Evolutionary conservation across 2,329 filamentous ascomycete genomes (phyloP).

Genomic region (Emydomyces testavorans): DNA sequence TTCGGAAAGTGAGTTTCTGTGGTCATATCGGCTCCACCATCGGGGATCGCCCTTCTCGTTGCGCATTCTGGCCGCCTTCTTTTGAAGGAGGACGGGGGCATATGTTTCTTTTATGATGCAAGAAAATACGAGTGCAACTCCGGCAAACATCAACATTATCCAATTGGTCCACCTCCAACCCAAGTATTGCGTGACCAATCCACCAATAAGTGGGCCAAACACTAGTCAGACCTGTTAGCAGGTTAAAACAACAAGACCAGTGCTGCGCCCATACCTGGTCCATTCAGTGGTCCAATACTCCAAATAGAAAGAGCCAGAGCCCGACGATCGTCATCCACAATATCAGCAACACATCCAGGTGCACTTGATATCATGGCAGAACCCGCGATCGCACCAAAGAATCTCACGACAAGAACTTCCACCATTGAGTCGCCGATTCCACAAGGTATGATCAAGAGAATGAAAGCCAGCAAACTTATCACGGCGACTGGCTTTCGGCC

Average conservation of each 20-base stretch:
- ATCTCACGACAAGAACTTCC: slow-evolving; percentile 59
- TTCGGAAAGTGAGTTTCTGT: slow-evolving; percentile 51
- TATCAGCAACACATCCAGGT: slow-evolving; percentile 71
- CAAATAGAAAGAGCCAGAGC: slow-evolving; percentile 76
- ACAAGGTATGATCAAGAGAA: slow-evolving; percentile 59
- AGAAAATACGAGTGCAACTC: slow-evolving; percentile 49
- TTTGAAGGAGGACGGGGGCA: slow-evolving; percentile 56
- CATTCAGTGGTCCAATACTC: slow-evolving; percentile 75
- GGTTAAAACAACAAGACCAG: not conserved
- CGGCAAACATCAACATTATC: slow-evolving; percentile 63
- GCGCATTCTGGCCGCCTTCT: slow-evolving; percentile 51
- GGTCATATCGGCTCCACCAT: slow-evolving; percentile 73
- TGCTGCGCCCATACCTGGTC: slow-evolving; percentile 36
- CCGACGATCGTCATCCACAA: slow-evolving; percentile 67
- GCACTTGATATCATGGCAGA: slow-evolving; percentile 73
- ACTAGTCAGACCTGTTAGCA: slow-evolving; percentile 19
- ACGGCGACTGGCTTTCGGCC: slow-evolving; percentile 51
- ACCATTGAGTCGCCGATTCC: slow-evolving; percentile 56
- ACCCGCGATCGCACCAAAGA: slow-evolving; percentile 62
- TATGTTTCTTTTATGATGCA: slow-evolving; percentile 62
- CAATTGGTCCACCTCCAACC: slow-evolving; percentile 86
- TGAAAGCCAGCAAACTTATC: slow-evolving; percentile 52
- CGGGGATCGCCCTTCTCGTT: slow-evolving; percentile 59
- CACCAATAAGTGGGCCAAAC: slow-evolving; percentile 62
- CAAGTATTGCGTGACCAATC: slow-evolving; percentile 57